Base-by-base conservation (phyloP, 208 protist species). In the Trypanosoma grayi region DNA sequence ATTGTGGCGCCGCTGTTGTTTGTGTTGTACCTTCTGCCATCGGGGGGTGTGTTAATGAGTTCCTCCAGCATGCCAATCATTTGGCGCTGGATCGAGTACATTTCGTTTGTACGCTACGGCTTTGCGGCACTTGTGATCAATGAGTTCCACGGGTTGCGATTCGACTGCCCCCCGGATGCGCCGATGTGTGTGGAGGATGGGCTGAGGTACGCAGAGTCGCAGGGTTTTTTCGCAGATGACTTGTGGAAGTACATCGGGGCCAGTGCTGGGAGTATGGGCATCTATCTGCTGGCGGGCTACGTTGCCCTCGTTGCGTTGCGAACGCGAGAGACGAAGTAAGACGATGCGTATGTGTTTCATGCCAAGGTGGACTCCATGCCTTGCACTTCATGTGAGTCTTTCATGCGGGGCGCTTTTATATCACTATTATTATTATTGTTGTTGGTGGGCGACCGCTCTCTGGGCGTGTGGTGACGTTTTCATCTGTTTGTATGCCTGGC, bases 81-180 rank as follows among this genome's bases (percentile, higher is more conserved):
- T 45, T 92, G 81, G 85, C 60, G 72, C 3, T 92, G 85, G 85
- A 75, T 92, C 39, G 85, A 87, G 54, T 79, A 89, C 54, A 54
- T 89, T 27, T 89, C 81, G 36, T 87, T 89, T 48, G 70, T 82
- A 9, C 79, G 85, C 31, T 92, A 83, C 60, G 75, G 67, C 28
- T 81, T 90, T 47, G 67, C 63, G 2, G 75, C 60, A 6, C 24
- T 87, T 8, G 82, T 89, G 24, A 61, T 81, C 9, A 92, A 88
- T 64, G 85, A 94, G 60, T 89, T 94, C 40, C 70, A 79, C 22
- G 83, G 79, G 11, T 61, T 89, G 22, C 46, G 34, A 9, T 58
- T 89, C 20, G 55, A 45, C 33, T 92, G 81, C 40, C 39, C 71
- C 30, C 41, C 47, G 14, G 11, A 52, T 30, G 53, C 33, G 5